phyloP scores from a whole-genome alignment of 2,329 filamentous ascomycete genomes.

The Fusarium caatingaense region DNA sequence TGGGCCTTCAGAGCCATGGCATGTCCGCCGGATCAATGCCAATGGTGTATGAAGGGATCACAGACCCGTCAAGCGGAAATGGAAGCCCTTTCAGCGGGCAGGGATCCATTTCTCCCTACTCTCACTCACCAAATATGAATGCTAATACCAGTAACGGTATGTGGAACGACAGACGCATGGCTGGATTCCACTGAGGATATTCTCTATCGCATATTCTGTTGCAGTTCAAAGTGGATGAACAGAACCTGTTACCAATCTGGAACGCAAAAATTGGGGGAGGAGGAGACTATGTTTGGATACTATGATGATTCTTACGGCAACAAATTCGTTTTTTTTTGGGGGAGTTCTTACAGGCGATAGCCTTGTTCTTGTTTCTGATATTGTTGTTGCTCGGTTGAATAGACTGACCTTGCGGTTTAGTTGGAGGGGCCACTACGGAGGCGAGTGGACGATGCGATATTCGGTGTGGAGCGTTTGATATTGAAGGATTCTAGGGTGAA shows the following conservation, averaged over 20 bases:
- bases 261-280: slow-evolving; percentile 8
- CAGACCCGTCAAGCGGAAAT: slow-evolving; percentile 49
- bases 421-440: background rate
- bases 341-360: slow-evolving; percentile 7
- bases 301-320: slow-evolving; percentile 37
- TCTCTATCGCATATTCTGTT: background rate
- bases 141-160: slow-evolving; percentile 36
- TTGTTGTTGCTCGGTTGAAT: slow-evolving; percentile 16
- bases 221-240: background rate
- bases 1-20: slow-evolving; percentile 48
- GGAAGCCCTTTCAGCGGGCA: slow-evolving; percentile 54
- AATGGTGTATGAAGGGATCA: slow-evolving; percentile 49
- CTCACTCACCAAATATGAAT: slow-evolving; percentile 50
- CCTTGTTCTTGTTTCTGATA: slow-evolving; percentile 26
- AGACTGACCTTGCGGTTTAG: slow-evolving; percentile 22
- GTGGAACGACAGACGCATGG: slow-evolving; percentile 35
- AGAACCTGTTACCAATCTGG: slow-evolving; percentile 4
- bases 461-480: slow-evolving; percentile 28
- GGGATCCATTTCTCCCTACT: slow-evolving; percentile 51
- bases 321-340: slow-evolving; percentile 13
- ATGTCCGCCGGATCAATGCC: slow-evolving; percentile 48
- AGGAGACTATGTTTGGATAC: slow-evolving; percentile 31
- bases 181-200: slow-evolving; percentile 25
- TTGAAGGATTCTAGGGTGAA: slow-evolving; percentile 16
- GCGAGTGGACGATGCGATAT: slow-evolving; percentile 2